Evolutionary conservation across 2,329 filamentous ascomycete species (phyloP).

Genomic region (Botrytis paeoniae): DNA sequence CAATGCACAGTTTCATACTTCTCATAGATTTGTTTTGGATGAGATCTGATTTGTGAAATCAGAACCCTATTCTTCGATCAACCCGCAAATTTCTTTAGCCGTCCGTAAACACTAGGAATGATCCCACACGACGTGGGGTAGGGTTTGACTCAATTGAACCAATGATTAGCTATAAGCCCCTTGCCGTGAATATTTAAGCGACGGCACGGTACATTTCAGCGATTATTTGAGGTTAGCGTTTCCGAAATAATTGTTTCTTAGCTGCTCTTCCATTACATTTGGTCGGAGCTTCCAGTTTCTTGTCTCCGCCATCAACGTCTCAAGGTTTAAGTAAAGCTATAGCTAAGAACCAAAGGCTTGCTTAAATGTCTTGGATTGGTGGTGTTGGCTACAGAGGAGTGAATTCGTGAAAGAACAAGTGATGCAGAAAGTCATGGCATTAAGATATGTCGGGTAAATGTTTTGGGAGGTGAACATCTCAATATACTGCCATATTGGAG

Average conservation of each 20-base stretch:
- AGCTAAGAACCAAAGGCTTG: not conserved
- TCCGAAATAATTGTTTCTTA: not conserved
- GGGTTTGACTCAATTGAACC: conserved; percentile 8
- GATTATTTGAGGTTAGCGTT: not conserved
- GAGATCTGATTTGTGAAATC: not conserved
- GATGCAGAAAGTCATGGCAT: not conserved
- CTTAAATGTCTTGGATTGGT: not conserved
- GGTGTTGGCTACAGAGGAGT: not conserved
- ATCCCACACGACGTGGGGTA: not conserved
- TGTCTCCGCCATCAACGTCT: not conserved
- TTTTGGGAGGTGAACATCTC: not conserved
- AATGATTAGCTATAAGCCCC: not conserved
- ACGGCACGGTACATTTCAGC: not conserved
- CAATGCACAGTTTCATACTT: conserved; percentile 1
- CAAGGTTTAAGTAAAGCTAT: not conserved
- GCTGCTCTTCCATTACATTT: not conserved
- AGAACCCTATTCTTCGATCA: not conserved
- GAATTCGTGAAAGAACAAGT: not conserved
- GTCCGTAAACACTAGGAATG: not conserved
- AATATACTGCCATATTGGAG: not conserved
- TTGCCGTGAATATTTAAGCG: not conserved
- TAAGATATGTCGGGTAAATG: not conserved
- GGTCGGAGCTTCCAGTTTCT: not conserved
- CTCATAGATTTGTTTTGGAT: not conserved
- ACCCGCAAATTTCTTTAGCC: conserved; percentile 18